Percentiles rank a stretch among this genome's conserved stretches.
phyloP scores from a whole-genome alignment of 495 filamentous ascomycete genomes.

The Astrothelium macrocarpum region DNA sequence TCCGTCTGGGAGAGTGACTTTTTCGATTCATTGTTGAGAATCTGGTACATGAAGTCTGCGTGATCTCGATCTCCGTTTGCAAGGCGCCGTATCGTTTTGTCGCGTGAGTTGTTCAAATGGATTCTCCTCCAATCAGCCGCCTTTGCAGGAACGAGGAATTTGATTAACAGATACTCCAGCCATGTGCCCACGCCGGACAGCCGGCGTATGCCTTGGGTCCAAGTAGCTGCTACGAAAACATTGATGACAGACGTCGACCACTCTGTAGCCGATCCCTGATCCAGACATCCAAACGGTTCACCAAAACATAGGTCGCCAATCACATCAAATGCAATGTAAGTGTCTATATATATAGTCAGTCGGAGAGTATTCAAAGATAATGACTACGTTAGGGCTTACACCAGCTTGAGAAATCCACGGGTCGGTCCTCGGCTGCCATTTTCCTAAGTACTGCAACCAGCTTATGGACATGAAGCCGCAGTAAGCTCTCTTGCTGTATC shows the following conservation, averaged over 20 bases:
- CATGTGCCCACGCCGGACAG: neutral
- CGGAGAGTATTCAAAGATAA: constrained; percentile 19
- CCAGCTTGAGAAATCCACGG: constrained; percentile 20
- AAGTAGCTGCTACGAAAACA: constrained; percentile 1
- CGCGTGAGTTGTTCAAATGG: constrained; percentile 5
- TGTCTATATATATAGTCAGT: neutral
- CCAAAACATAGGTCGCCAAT: constrained; percentile 32
- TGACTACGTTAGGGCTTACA: constrained; percentile 18
- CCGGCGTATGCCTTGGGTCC: neutral
- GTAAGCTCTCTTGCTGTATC: constrained; percentile 26
- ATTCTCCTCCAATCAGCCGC: constrained; percentile 4
- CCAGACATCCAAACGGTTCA: constrained; percentile 31
- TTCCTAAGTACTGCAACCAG: constrained; percentile 22
- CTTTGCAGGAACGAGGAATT: constrained; percentile 7
- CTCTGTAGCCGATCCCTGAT: constrained; percentile 9
- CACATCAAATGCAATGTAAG: constrained; percentile 26
- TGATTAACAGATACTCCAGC: constrained; percentile 11
- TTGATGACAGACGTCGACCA: constrained; percentile 1
- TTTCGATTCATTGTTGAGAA: constrained; percentile 26
- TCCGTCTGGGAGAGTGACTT: constrained; percentile 25
- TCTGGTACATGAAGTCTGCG: constrained; percentile 29
- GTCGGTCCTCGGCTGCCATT: constrained; percentile 18
- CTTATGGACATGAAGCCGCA: constrained; percentile 26
- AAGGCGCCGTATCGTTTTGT: constrained; percentile 7
- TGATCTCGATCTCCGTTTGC: constrained; percentile 17